Base-by-base conservation (phyloP, 75 land plant species). In the Selaginella tamariscina region DNA sequence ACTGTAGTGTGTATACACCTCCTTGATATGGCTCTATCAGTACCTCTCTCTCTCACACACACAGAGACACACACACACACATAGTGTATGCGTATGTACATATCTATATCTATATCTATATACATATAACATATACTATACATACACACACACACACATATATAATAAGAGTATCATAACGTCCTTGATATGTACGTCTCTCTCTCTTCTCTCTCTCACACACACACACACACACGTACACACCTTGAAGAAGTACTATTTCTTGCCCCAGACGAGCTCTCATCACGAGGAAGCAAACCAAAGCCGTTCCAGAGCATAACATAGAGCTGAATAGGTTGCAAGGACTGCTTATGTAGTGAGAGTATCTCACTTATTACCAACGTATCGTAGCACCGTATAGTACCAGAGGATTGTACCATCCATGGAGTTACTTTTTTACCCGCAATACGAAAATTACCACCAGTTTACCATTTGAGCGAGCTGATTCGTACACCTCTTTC, bases 361-460 rank as follows among this genome's bases (percentile, higher is more conserved):
- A 90, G 85, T 72, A 82, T 90, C 68, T 88, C 82, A 77, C 91
- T 84, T 26, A 90, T 76, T 1, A 91, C 83, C 27, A 85, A 73
- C 0, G 88, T 83, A 78, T 88, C 96, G 49, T 72, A 90, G 71
- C 92, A 90, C 32, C 85, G 72, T 56, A 90, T 78, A 21, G 80
- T 82, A 9, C 96, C 96, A 0, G 82, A 44, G 0, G 96, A 71
- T 1, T 91, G 74, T 0, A 85, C 88, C 75, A 90, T 72, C 91
- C 96, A 88, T 18, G 96, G 96, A 21, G 84, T 77, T 2, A 90
- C 77, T 74, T 85, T 90, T 67, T 85, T 80, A 32, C 85, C 90
- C 15, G 78, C 70, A 1, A 90, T 32, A 60, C 96, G 72, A 91
- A 85, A 33, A 90, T 66, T 0, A 90, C 82, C 20, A 90, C 79